Percentiles rank a stretch among this genome's conserved stretches.
These are phyloP conservation scores for Cytospora piceicola DNA, from an alignment of 2,329 filamentous ascomycete species.

Conservation along the genomic window DNA sequence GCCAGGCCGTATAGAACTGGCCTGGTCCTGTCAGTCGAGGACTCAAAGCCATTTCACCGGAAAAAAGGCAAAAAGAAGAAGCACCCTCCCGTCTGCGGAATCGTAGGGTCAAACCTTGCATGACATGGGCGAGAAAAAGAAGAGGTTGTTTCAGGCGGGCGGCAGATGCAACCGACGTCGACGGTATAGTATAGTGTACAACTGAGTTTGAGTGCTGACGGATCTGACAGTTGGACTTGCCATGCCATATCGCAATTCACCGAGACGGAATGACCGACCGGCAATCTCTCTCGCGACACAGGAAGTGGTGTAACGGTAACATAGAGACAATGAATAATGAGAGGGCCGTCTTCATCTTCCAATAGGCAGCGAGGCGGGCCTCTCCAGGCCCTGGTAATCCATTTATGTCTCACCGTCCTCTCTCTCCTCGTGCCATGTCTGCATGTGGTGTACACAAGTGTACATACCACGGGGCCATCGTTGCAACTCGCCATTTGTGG, in stretches of 20 bases:
- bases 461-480: background rate
- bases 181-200: too few species aligned
- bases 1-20: conserved; percentile 12
- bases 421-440: background rate
- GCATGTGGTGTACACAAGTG: too few species aligned
- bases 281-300: conserved; percentile 18
- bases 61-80: background rate
- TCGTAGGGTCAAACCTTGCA: background rate
- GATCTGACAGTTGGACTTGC: conserved; percentile 18
- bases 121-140: conserved; percentile 14
- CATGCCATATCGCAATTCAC: conserved; percentile 15
- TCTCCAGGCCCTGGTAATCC: conserved; percentile 13
- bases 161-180: conserved; percentile 11
- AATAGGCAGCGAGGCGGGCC: conserved; percentile 11
- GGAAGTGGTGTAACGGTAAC: conserved; percentile 1
- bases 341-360: background rate
- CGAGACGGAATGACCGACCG: conserved; percentile 20
- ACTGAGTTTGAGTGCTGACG: conserved; percentile 14
- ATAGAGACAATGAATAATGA: conserved; percentile 10
- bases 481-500: background rate
- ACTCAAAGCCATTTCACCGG: background rate
- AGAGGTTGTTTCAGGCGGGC: conserved; percentile 8
- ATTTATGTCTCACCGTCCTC: conserved; percentile 8
- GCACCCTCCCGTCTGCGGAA: conserved; percentile 2
- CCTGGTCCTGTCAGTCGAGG: conserved; percentile 4